phyloP scores from a whole-genome alignment of 768 basidiomycete species.

The Jaapia argillacea region DNA sequence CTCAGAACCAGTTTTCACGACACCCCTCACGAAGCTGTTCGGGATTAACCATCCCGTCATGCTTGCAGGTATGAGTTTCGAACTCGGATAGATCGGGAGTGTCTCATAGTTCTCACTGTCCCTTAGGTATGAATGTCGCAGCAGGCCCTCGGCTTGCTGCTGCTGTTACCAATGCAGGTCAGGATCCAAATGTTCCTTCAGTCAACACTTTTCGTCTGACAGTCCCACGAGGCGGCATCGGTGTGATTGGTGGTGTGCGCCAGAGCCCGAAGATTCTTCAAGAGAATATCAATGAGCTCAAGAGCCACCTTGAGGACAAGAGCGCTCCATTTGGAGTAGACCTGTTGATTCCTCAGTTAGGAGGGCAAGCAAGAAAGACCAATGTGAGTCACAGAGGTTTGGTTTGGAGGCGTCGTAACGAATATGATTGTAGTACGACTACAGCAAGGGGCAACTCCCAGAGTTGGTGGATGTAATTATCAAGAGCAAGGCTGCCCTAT shows the following conservation, averaged over 20 bases:
- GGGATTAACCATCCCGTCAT: slow-evolving; percentile 76
- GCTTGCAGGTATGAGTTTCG: slow-evolving; percentile 54
- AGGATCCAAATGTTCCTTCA: slow-evolving; percentile 1
- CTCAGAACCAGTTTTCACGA: slow-evolving; percentile 54
- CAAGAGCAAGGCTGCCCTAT: slow-evolving; percentile 58
- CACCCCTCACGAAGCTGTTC: slow-evolving; percentile 69
- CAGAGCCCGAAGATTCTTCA: slow-evolving; percentile 66
- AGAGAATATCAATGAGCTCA: slow-evolving; percentile 61
- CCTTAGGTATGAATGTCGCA: slow-evolving; percentile 88
- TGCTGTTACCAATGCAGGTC: slow-evolving; percentile 84
- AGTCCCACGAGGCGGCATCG: slow-evolving; percentile 54
- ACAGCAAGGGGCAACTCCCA: slow-evolving; percentile 68
- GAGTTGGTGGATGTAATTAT: slow-evolving; percentile 77
- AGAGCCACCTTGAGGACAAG: slow-evolving; percentile 63
- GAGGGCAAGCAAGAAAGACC: slow-evolving; percentile 76
- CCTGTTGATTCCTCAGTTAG: slow-evolving; percentile 73
- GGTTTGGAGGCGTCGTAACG: background rate
- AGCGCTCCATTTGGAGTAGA: slow-evolving; percentile 77
- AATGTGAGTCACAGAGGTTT: slow-evolving; percentile 35
- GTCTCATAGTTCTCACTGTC: too few species aligned
- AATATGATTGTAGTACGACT: slow-evolving; percentile 39
- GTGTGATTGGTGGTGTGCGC: slow-evolving; percentile 78
- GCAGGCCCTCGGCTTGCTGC: slow-evolving; percentile 81
- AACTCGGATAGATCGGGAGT: background rate
- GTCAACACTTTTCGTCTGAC: background rate